These are phyloP conservation scores for Penstemon davidsonii DNA, from an alignment of 257 asterid genomes.

Conservation along the genomic window DNA sequence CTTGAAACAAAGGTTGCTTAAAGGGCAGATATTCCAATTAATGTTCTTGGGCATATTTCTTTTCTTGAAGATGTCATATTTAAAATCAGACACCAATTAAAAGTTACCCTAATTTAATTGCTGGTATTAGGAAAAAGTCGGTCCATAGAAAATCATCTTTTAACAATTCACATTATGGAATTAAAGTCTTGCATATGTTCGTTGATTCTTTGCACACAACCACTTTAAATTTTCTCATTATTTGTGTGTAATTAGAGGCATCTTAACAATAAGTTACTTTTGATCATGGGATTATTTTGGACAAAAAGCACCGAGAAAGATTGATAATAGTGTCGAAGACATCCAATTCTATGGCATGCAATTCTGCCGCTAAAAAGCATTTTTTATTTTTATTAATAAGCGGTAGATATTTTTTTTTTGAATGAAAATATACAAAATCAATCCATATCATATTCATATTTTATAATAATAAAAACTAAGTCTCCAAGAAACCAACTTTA, in stretches of 20 bases:
- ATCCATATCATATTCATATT: no score
- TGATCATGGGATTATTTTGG: background rate
- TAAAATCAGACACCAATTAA: no score
- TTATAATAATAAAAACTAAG: no score
- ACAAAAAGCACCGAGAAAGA: conserved; percentile 1
- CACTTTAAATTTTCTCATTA: background rate
- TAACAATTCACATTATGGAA: no score
- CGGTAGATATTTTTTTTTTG: background rate
- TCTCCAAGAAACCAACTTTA: no score
- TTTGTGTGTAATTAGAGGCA: background rate
- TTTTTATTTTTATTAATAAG: background rate
- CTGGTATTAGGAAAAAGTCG: no score
- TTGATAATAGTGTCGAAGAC: background rate
- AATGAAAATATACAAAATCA: background rate
- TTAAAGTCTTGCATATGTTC: no score
- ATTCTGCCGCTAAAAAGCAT: background rate
- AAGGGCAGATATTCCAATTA: conserved; percentile 67
- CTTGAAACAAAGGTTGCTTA: conserved; percentile 98
- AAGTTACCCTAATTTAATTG: no score
- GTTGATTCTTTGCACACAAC: no score
- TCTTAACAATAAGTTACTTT: background rate
- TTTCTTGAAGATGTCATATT: no score
- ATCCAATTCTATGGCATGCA: background rate
- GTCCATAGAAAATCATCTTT: no score
- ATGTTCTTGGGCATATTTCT: conserved; percentile 24